Evolutionary conservation across 2,329 filamentous ascomycete genomes (phyloP).

Genomic region (Celoporthe dispersa): DNA sequence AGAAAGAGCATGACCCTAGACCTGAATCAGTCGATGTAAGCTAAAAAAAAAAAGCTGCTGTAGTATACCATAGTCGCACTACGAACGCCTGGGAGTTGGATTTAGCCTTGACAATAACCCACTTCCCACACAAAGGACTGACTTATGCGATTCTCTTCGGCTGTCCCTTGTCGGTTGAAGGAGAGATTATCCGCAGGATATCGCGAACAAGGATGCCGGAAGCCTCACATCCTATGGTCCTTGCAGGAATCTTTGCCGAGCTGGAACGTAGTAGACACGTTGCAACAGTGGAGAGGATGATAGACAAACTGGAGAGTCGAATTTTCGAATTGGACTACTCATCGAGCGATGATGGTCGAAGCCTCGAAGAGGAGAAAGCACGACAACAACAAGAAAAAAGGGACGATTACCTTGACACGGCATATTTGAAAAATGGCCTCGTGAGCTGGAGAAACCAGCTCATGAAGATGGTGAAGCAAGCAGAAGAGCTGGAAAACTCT

Average conservation of each 20-base stretch:
- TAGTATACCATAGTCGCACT: constrained; percentile 37
- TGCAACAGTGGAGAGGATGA: constrained; percentile 29
- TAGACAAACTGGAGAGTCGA: constrained; percentile 33
- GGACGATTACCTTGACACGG: constrained; percentile 35
- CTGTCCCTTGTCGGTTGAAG: constrained; percentile 27
- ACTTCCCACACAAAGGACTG: constrained; percentile 33
- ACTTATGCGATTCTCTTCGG: constrained; percentile 37
- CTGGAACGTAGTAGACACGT: constrained; percentile 37
- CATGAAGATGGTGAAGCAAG: constrained; percentile 30
- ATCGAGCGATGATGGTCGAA: constrained; percentile 12
- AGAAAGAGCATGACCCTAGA: background rate
- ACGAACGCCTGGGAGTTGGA: constrained; percentile 36
- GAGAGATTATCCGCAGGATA: constrained; percentile 31
- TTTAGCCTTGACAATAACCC: constrained; percentile 35
- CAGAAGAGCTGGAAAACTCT: constrained; percentile 19
- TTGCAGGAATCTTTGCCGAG: constrained; percentile 39
- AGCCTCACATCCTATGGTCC: constrained; percentile 35
- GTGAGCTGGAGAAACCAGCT: constrained; percentile 36
- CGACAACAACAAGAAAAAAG: constrained; percentile 25
- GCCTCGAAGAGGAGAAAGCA: constrained; percentile 23
- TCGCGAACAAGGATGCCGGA: constrained; percentile 9
- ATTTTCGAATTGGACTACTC: constrained; percentile 32
- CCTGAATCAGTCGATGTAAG: background rate
- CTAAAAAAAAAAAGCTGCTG: background rate
- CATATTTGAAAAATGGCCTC: constrained; percentile 35